A percentile compares a stretch with the other conserved stretches of the same genome.
phyloP scores from a whole-genome alignment of 441 rosid genomes.

The Erysimum cheiri region DNA sequence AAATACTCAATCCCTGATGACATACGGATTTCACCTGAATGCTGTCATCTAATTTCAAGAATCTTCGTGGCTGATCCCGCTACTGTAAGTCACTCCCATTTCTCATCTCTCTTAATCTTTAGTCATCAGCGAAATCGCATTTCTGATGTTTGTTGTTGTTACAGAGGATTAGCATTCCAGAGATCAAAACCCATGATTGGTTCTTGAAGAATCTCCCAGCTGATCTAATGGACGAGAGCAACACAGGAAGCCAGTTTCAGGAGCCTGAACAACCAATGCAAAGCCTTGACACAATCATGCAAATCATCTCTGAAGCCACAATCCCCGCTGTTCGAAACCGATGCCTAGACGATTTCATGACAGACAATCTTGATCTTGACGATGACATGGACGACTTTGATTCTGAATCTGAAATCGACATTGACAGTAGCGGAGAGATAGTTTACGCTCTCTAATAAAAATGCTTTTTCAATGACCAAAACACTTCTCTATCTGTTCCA shows the following conservation, averaged over 20 bases:
- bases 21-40: conserved; percentile 59
- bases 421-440: conserved; percentile 76
- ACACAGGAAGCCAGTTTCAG: conserved; percentile 53
- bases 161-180: conserved; percentile 73
- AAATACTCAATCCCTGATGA: conserved; percentile 68
- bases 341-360: conserved; percentile 49
- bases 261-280: conserved; percentile 76
- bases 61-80: conserved; percentile 71
- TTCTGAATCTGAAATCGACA: conserved; percentile 65
- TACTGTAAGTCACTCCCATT: conserved; percentile 46
- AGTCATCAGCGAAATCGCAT: background rate
- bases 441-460: conserved; percentile 52
- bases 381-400: conserved; percentile 71
- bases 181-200: conserved; percentile 66
- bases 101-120: background rate
- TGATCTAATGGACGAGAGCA: conserved; percentile 58
- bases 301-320: conserved; percentile 69
- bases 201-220: conserved; percentile 74
- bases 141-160: conserved; percentile 25
- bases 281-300: conserved; percentile 65
- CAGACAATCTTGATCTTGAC: conserved; percentile 56
- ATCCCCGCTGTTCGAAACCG: conserved; percentile 57
- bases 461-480: conserved; percentile 18
- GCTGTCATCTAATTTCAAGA: conserved; percentile 65
- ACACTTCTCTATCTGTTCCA: conserved; percentile 5